These are phyloP conservation scores for Musa troglodytarum DNA, from an alignment of 176 grass and related monocot species.

Conservation along the genomic window DNA sequence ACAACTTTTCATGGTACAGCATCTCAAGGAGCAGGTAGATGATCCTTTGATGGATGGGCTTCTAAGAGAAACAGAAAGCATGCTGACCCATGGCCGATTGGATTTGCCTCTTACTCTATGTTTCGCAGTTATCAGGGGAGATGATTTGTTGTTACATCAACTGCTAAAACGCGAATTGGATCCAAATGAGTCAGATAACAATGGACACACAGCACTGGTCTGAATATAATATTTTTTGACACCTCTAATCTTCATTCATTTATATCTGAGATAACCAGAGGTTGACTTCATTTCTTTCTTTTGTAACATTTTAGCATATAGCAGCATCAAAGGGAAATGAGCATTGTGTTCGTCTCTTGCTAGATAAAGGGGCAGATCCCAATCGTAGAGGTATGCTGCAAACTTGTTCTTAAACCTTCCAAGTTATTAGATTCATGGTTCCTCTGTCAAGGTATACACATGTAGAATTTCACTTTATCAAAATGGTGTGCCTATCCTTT, in stretches of 20 bases:
- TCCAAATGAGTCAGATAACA: slow-evolving; percentile 78
- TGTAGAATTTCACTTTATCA: no score
- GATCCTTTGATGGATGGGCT: slow-evolving; percentile 45
- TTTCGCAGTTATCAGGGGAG: slow-evolving; percentile 71
- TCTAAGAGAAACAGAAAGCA: slow-evolving; percentile 78
- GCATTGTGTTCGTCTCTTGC: slow-evolving; percentile 52
- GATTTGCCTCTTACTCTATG: slow-evolving; percentile 78
- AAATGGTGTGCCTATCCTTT: no score
- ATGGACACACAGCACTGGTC: slow-evolving; percentile 68
- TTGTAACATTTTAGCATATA: slow-evolving; percentile 62
- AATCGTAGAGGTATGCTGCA: slow-evolving; percentile 61
- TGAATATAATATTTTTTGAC: background rate
- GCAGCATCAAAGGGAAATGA: slow-evolving; percentile 77
- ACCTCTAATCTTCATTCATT: no score
- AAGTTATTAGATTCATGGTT: no score
- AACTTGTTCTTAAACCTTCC: slow-evolving; percentile 2
- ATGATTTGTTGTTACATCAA: slow-evolving; percentile 61
- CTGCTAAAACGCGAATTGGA: slow-evolving; percentile 73
- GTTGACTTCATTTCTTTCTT: slow-evolving; percentile 9
- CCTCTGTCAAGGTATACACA: no score
- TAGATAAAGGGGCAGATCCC: slow-evolving; percentile 72
- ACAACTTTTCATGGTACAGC: slow-evolving; percentile 31
- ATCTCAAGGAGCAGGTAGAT: slow-evolving; percentile 50
- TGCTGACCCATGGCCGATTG: slow-evolving; percentile 65
- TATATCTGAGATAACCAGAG: slow-evolving; percentile 5